Conservation (phyloP, 2,329 filamentous ascomycete genomes). For the Colletotrichum tofieldiae region DNA sequence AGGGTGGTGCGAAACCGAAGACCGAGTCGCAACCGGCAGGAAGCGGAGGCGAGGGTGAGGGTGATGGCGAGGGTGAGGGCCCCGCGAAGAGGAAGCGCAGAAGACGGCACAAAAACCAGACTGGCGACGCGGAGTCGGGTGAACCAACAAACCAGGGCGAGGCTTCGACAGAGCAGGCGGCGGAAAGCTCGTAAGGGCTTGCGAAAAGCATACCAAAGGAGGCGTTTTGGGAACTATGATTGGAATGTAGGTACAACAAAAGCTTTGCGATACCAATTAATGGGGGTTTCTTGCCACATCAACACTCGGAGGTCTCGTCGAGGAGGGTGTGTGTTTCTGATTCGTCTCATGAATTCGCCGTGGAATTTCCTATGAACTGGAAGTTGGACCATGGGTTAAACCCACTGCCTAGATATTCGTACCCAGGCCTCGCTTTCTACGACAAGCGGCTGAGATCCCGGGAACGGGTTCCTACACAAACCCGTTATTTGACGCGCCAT, state of each 20-base stretch:
- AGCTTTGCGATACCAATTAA: constrained; percentile 40
- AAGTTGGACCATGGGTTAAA: neutral
- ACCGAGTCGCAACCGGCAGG: constrained; percentile 45
- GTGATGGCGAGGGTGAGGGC: constrained; percentile 42
- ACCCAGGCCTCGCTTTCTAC: neutral
- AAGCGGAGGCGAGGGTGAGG: constrained; percentile 36
- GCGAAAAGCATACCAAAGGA: constrained; percentile 27
- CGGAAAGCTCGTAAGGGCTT: constrained; percentile 28
- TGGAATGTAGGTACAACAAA: constrained; percentile 41
- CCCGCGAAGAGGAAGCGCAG: constrained; percentile 56
- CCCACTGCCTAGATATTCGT: neutral
- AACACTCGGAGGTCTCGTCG: neutral
- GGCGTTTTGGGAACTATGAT: constrained; percentile 34
- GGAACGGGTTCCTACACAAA: neutral
- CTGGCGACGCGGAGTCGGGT: constrained; percentile 50
- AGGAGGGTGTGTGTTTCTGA: constrained; percentile 20
- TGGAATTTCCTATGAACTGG: neutral
- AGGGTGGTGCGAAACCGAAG: constrained; percentile 45
- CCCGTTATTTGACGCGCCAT: neutral
- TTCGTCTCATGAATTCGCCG: neutral
- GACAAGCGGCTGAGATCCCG: neutral
- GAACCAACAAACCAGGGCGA: constrained; percentile 46
- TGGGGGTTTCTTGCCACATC: constrained; percentile 20
- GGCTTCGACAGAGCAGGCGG: constrained; percentile 38
- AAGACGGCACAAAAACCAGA: constrained; percentile 53